Conservation (phyloP, 495 filamentous ascomycete genomes). For the Penicillium argentinense region DNA sequence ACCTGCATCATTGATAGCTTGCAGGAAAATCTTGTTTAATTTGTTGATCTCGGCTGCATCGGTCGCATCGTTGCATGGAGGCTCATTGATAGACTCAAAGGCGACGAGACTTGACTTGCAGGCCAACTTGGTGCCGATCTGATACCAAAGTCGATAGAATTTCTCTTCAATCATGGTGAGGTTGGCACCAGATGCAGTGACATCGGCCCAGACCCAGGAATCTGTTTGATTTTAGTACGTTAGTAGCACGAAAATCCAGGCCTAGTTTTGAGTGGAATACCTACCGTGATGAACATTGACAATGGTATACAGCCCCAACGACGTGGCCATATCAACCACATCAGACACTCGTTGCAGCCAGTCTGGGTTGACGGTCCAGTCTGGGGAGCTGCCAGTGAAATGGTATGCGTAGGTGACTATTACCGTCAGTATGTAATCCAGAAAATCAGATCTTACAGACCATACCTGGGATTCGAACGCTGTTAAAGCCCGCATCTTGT, state of each 20-base stretch:
- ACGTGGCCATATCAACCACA: conserved; percentile 57
- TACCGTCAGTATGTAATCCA: background rate
- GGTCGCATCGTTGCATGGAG: conserved; percentile 49
- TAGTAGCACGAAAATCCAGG: background rate
- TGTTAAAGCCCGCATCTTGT: conserved; percentile 56
- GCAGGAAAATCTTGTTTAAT: conserved; percentile 57
- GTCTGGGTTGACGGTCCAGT: conserved; percentile 51
- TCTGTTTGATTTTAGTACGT: conserved; percentile 22
- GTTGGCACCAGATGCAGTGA: conserved; percentile 46
- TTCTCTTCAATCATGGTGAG: conserved; percentile 55
- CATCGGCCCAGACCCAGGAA: conserved; percentile 59
- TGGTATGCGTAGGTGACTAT: conserved; percentile 60
- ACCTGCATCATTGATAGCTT: conserved; percentile 54
- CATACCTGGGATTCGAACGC: conserved; percentile 56
- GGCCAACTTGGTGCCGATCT: conserved; percentile 55
- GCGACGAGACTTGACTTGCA: conserved; percentile 56
- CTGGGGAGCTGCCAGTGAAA: conserved; percentile 48
- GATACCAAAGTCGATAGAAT: conserved; percentile 58
- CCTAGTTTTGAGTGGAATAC: background rate
- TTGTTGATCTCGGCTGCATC: conserved; percentile 54
- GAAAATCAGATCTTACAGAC: background rate
- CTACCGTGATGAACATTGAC: conserved; percentile 59
- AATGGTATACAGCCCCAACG: conserved; percentile 51
- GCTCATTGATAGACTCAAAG: conserved; percentile 63
- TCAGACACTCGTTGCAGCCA: conserved; percentile 63